Percentiles rank a stretch among this genome's conserved stretches.
These are phyloP conservation scores for Talaromyces sp. DNA, from an alignment of 2,329 filamentous ascomycete genomes.

Conservation along the genomic window DNA sequence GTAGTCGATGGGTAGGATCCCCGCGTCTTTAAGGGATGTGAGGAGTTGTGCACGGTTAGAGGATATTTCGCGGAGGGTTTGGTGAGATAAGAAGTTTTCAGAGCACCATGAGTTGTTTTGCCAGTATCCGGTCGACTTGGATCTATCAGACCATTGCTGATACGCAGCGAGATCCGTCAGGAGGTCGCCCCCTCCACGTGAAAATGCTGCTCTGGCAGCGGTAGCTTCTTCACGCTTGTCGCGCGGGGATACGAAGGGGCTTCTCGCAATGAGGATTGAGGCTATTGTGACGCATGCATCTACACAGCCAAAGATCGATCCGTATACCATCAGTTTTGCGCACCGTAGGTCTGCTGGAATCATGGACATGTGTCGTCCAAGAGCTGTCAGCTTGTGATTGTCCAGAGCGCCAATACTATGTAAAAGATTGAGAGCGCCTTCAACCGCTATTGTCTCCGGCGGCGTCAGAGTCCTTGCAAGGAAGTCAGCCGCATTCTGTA, in stretches of 20 bases:
- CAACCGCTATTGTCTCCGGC: constrained; percentile 76
- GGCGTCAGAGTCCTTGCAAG: constrained; percentile 83
- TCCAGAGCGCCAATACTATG: constrained; percentile 83
- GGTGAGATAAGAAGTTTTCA: constrained; percentile 74
- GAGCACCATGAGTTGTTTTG: constrained; percentile 67
- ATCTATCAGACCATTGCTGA: constrained; percentile 71
- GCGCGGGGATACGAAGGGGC: constrained; percentile 78
- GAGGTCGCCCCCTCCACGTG: constrained; percentile 72
- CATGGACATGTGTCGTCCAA: constrained; percentile 89
- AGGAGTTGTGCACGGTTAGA: constrained; percentile 83
- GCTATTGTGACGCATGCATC: constrained; percentile 85
- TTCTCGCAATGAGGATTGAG: constrained; percentile 82
- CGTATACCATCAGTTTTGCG: constrained; percentile 92
- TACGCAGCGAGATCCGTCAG: constrained; percentile 82
- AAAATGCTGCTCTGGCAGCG: constrained; percentile 68
- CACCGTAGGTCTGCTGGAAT: constrained; percentile 90
- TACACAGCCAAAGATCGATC: constrained; percentile 86
- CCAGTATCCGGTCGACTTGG: constrained; percentile 43
- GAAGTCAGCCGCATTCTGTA: constrained; percentile 74
- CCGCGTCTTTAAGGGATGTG: constrained; percentile 76
- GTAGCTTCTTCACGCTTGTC: constrained; percentile 79
- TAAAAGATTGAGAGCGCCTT: constrained; percentile 74
- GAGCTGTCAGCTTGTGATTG: constrained; percentile 77
- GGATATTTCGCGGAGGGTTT: constrained; percentile 81
- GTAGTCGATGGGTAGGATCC: constrained; percentile 61